A percentile compares a stretch with the other conserved stretches of the same genome.
These are phyloP conservation scores for Sophora flavescens DNA, from an alignment of 306 rosid genomes.

Conservation along the genomic window DNA sequence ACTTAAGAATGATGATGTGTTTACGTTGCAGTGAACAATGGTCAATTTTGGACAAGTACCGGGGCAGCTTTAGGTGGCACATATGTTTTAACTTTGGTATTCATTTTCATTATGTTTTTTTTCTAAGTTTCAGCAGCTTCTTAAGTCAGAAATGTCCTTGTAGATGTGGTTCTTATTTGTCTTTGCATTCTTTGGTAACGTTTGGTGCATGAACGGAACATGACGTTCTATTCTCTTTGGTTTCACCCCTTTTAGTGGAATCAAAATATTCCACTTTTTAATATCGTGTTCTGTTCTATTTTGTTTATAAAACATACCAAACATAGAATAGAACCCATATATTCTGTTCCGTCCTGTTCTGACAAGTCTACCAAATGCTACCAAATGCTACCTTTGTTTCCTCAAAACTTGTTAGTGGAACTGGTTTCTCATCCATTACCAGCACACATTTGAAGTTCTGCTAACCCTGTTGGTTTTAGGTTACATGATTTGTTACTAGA, in stretches of 20 bases:
- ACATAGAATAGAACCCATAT: no score
- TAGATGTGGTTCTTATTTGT: slow-evolving; percentile 4
- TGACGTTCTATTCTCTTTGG: no score
- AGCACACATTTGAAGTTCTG: slow-evolving; percentile 10
- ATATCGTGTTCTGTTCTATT: no score
- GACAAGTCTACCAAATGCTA: no score
- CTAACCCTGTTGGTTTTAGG: slow-evolving; percentile 14
- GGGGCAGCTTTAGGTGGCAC: slow-evolving; percentile 97
- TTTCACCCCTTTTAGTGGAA: no score
- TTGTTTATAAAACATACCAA: no score
- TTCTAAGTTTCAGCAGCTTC: slow-evolving; percentile 31
- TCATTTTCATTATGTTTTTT: slow-evolving; percentile 30
- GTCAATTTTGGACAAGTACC: slow-evolving; percentile 77
- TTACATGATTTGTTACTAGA: slow-evolving; percentile 25
- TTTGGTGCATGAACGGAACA: no score
- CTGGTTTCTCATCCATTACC: slow-evolving; percentile 22
- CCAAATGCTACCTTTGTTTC: background rate
- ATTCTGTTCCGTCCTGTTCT: no score
- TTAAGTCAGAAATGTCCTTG: slow-evolving; percentile 11
- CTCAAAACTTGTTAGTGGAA: slow-evolving; percentile 14
- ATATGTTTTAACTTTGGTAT: slow-evolving; percentile 97
- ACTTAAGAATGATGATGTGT: slow-evolving; percentile 40
- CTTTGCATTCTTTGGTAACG: background rate
- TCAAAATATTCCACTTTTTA: no score
- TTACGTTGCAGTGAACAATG: slow-evolving; percentile 64